Base-by-base conservation (phyloP, 1,139 yeast species). In the Pichia sp. region DNA sequence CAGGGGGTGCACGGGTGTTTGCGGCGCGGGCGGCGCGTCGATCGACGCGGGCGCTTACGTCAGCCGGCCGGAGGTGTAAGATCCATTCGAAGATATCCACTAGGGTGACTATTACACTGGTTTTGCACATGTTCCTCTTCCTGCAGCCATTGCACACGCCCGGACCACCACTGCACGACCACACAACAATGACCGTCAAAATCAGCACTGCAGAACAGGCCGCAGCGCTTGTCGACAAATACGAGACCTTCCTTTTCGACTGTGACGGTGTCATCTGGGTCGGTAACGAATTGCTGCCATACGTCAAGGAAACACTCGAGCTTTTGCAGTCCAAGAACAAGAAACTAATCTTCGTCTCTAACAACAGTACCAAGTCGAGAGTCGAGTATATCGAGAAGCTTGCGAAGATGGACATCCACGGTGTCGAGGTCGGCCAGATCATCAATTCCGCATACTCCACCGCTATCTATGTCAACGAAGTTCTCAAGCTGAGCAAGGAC, bases 191-290 rank as follows among this genome's bases (percentile, higher is more conserved):
- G 66, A 54, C 65, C 9, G 38, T 45, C 2, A 77, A 81, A 55
- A 64, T 86, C 32, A 67, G 71, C 15, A 62, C 69, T 15, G 71
- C 70, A 50, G 72, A 70, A 38, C 75, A 73, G 32, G 85, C 80
- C 4, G 71, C 73, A 41, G 60, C 67, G n/a, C 69, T 91, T 44
- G 66, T 91, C 14, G 75, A 73, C 52, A 66, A 73, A 41, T 85
- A 83, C 63, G 96, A 89, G 61, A 85, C 86, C 51, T 90, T 90
- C 59, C 70, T 91, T 50, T 91, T 91, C 63, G 98, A 91, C 62
- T 91, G 98, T 67, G 98, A 91, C 63, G 98, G 91, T 0, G 98
- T 91, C 9, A 72, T 91, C 45, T 91, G 98, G 98, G 71, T 85
- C 34, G 97, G 96, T 15, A 77, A 78, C 45, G 78, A 76, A 42